Evolutionary conservation across 1,284 basidiomycete species (phyloP), one percentile per base, ranked within the genome.

Genomic region (Trichosporon sp.): DNA sequence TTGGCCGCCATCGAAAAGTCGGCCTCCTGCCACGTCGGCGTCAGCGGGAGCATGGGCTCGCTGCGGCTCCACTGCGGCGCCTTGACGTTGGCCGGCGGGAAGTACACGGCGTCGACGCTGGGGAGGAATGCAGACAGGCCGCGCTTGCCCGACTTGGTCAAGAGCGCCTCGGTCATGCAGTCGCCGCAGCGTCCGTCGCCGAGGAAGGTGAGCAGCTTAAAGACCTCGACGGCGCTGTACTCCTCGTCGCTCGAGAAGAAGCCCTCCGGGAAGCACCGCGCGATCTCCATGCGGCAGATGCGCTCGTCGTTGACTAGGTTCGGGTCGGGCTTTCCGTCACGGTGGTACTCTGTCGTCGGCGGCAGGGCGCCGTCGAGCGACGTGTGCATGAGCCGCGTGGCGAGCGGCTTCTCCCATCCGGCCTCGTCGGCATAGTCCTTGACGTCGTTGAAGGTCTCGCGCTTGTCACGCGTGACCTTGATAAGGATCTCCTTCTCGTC

Each of bases 91-190:
- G 64, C 35, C 0, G 74, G 68, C 6, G 73, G 72, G 27, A 70
- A 66, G 35, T 65, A 73, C 15, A 71, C 32, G 42, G 73, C 67
- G 23, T 75, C 71, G 3, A 23, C 51, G 4, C 34, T 27, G 5
- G 83, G 83, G 12, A 84, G 67, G 70, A 84, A 77, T 0, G 80
- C 82, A 11, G 73, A 73, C 5, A 84, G 66, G 0, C 82, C 83
- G 6, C 75, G 74, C 44, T 71, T 64, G 11, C 82, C 83, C 11
- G 79, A 81, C 8, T 74, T 70, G 13, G 67, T 68, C 23, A 82
- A 64, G 15, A 84, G 71, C 4, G 76, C 78, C 18, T 68, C 72
- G 64, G 83, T 79, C 18, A 83, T 68, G 68, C 83, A 84, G 69
- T 83, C 82, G 9, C 82, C 83, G 64, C 82, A 83, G 23, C 71